Conservation (phyloP, 176 grass and related monocot genomes). For the Guadua angustifolia region DNA sequence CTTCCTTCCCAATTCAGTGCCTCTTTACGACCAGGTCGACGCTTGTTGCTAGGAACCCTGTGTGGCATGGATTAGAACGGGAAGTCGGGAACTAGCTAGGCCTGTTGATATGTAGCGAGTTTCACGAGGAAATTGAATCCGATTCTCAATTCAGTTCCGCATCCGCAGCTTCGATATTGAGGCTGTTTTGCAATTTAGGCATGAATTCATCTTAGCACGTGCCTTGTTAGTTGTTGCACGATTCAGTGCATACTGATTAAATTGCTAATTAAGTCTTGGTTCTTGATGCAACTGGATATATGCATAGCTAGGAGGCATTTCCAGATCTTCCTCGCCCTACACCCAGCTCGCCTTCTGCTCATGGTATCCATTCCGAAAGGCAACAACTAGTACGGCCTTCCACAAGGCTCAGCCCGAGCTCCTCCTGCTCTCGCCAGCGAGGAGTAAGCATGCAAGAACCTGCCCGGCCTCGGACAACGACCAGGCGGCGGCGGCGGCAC, state of each 20-base stretch:
- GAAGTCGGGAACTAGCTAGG: not conserved
- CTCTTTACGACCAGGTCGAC: not conserved
- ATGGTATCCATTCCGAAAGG: constrained; percentile 47
- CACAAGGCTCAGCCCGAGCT: constrained; percentile 35
- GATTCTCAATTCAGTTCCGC: not conserved
- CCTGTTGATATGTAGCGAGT: not conserved
- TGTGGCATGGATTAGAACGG: not conserved
- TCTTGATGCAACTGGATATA: constrained; percentile 9
- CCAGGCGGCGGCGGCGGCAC: constrained; percentile 25
- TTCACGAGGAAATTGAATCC: not conserved
- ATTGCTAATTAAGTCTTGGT: not conserved
- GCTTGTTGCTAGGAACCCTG: not conserved
- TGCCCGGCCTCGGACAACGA: constrained; percentile 55
- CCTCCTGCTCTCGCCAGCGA: constrained; percentile 23
- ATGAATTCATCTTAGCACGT: not conserved
- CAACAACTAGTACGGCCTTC: not conserved
- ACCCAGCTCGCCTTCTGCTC: constrained; percentile 51
- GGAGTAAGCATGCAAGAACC: constrained; percentile 46
- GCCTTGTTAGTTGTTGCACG: not conserved
- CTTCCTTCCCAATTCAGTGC: not conserved
- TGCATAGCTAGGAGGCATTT: constrained; percentile 39
- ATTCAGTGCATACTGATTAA: not conserved
- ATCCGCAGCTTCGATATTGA: not conserved
- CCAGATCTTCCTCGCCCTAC: constrained; percentile 42
- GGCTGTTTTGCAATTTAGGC: not conserved